Conservation (phyloP, 441 rosid species). For the Brassica balearica region DNA sequence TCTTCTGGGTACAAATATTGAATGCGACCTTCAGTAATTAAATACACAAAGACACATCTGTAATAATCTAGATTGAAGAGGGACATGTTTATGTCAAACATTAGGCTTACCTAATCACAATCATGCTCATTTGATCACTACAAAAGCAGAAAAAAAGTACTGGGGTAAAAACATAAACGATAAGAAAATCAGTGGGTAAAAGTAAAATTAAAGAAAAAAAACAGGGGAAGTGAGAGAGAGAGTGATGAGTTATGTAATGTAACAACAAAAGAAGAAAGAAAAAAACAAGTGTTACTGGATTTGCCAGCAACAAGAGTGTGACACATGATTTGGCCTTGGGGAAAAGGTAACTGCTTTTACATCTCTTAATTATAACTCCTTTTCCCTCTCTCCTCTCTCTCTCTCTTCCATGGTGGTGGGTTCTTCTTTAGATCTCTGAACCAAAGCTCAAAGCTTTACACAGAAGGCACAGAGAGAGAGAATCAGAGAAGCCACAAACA, state of each 20-base stretch:
- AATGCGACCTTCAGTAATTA: slow-evolving; percentile 34
- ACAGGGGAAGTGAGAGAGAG: slow-evolving; percentile 8
- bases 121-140: slow-evolving; percentile 10
- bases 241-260: slow-evolving; percentile 12
- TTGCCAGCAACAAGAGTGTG: slow-evolving; percentile 52
- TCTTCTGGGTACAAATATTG: slow-evolving; percentile 34
- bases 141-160: not conserved
- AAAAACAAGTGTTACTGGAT: slow-evolving; percentile 48
- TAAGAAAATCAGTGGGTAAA: slow-evolving; percentile 27
- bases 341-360: slow-evolving; percentile 43
- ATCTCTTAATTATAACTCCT: slow-evolving; percentile 52
- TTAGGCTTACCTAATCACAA: slow-evolving; percentile 30
- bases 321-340: slow-evolving; percentile 64
- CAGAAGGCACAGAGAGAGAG: slow-evolving; percentile 49
- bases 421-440: slow-evolving; percentile 51
- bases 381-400: slow-evolving; percentile 26
- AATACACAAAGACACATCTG: slow-evolving; percentile 32
- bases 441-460: slow-evolving; percentile 51
- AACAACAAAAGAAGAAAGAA: slow-evolving; percentile 36
- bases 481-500: slow-evolving; percentile 48
- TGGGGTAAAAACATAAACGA: slow-evolving; percentile 25
- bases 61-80: not conserved
- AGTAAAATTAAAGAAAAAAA: not conserved
- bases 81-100: slow-evolving; percentile 13
- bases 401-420: slow-evolving; percentile 44